A percentile compares a stretch with the other conserved stretches of the same genome.
phyloP scores from a whole-genome alignment of 192 early-diverging fungal species.

The Gamsiella multidivaricata region DNA sequence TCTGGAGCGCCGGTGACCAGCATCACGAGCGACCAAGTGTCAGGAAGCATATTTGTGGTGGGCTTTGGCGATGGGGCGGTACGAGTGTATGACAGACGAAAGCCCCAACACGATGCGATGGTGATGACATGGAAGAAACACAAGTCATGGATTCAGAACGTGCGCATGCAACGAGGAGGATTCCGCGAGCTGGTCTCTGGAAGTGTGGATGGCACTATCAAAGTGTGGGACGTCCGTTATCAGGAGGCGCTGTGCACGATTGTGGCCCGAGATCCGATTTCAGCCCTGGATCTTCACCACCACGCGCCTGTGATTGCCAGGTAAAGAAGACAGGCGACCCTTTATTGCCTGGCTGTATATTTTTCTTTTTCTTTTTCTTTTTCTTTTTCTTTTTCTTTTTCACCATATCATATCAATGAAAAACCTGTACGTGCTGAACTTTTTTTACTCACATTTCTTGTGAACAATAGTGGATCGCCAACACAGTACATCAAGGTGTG shows the following conservation, averaged over 20 bases:
- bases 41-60: constrained; percentile 73
- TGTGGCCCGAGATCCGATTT: constrained; percentile 48
- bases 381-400: background rate
- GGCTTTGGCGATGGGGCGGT: constrained; percentile 81
- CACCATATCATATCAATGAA: background rate
- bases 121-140: constrained; percentile 72
- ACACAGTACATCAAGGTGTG: constrained; percentile 67
- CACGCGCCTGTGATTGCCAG: constrained; percentile 68
- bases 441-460: constrained; percentile 5
- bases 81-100: constrained; percentile 76
- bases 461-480: constrained; percentile 36
- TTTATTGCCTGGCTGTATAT: too few species aligned
- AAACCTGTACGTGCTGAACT: background rate
- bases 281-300: constrained; percentile 69
- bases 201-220: constrained; percentile 65
- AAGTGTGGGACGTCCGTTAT: constrained; percentile 71
- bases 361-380: background rate
- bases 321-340: too few species aligned
- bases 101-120: constrained; percentile 64
- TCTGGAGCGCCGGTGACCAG: constrained; percentile 67
- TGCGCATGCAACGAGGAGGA: constrained; percentile 64
- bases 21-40: constrained; percentile 71
- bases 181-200: constrained; percentile 75
- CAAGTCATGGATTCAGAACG: constrained; percentile 66
- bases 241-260: constrained; percentile 57